Conservation (phyloP, 129 eudicot species). For the Pittosporum tobira region DNA sequence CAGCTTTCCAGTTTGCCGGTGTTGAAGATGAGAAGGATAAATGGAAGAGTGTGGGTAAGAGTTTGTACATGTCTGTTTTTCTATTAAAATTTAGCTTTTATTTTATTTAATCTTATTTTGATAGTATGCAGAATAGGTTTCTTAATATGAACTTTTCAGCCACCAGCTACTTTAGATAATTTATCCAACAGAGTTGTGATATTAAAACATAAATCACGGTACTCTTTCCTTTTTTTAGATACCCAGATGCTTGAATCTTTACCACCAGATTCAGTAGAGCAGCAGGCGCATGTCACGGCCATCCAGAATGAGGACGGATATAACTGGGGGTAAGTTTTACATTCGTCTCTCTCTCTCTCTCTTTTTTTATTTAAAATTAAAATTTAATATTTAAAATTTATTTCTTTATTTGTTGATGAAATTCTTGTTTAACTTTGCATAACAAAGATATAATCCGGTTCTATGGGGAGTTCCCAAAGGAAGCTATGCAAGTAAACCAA, state of each 20-base stretch:
- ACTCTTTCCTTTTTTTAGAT: no score
- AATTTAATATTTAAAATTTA: no score
- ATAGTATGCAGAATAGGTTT: background rate
- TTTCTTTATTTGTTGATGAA: background rate
- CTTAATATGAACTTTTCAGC: background rate
- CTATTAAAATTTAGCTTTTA: no score
- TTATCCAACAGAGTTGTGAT: background rate
- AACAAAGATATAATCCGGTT: constrained; percentile 72
- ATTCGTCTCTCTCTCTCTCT: background rate
- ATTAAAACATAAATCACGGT: background rate
- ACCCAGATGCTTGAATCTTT: constrained; percentile 47
- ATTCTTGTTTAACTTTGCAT: background rate
- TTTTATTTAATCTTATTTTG: no score
- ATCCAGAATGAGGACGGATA: constrained; percentile 78
- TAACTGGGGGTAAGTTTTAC: constrained; percentile 78
- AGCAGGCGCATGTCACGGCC: constrained; percentile 71
- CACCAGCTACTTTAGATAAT: no score
- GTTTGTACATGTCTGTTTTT: constrained; percentile 7
- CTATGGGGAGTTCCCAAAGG: constrained; percentile 99
- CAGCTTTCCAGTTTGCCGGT: constrained; percentile 83
- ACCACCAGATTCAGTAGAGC: constrained; percentile 88
- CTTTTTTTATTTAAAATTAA: background rate
- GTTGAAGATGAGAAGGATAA: constrained; percentile 75
- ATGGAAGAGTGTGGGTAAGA: constrained; percentile 74
- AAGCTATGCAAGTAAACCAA: constrained; percentile 86